Evolutionary conservation across 2,329 filamentous ascomycete genomes (phyloP).

Genomic region (Stagonosporopsis chrysanthemi): DNA sequence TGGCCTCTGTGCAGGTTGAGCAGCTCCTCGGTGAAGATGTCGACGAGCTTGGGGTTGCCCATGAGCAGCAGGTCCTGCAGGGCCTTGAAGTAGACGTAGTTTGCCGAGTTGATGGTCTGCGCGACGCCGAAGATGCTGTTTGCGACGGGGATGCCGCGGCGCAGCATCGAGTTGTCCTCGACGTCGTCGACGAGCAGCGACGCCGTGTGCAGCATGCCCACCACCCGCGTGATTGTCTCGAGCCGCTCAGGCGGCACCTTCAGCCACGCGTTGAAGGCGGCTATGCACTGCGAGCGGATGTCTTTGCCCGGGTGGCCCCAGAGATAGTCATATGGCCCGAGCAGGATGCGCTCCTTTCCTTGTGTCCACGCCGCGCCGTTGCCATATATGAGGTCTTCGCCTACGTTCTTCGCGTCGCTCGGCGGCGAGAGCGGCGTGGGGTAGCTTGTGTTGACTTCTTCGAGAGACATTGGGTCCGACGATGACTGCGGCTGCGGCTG

Average conservation of each 20-base stretch:
- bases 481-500: conserved; percentile 1
- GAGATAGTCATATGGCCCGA: conserved; percentile 83
- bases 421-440: conserved; percentile 43
- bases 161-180: conserved; percentile 78
- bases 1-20: conserved; percentile 86
- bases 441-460: conserved; percentile 33
- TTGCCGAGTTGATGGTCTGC: conserved; percentile 89
- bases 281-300: conserved; percentile 80
- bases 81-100: conserved; percentile 86
- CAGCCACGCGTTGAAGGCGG: conserved; percentile 81
- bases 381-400: conserved; percentile 53
- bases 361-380: conserved; percentile 66
- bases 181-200: conserved; percentile 88
- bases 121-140: conserved; percentile 85
- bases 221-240: conserved; percentile 77
- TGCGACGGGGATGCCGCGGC: conserved; percentile 81
- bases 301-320: conserved; percentile 83
- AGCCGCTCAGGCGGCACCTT: conserved; percentile 75
- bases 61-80: conserved; percentile 77
- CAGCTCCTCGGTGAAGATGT: conserved; percentile 82
- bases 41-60: conserved; percentile 70
- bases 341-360: conserved; percentile 78
- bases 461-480: conserved; percentile 23
- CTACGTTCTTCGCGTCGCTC: conserved; percentile 37
- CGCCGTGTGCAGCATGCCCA: conserved; percentile 86